Evolutionary conservation across 1,284 basidiomycete species (phyloP), one percentile per base, ranked within the genome.

Genomic region (Puccinia horiana): DNA sequence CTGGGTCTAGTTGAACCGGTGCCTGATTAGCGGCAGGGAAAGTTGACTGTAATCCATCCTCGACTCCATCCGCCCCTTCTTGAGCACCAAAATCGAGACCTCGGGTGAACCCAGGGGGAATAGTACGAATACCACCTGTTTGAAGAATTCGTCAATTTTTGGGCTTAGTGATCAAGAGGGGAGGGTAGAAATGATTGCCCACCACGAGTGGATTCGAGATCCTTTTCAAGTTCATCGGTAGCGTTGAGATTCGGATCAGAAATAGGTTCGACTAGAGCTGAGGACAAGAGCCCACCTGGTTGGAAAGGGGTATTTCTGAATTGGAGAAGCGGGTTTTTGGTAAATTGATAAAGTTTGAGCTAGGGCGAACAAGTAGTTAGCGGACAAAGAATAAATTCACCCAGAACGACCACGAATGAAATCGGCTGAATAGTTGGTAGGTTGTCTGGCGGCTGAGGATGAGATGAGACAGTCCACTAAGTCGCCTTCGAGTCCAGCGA

Each of bases 41-140:
- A 9, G 37, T 69, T n/a, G 47, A 70, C 40, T 75, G 47, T 20
- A 88, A 76, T 0, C 86, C 87, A 58, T 54, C 72, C 52, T 75
- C 47, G 16, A 18, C 72, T 37, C 84, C 84, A 3, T 91, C 86
- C 0, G 88, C 85, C 18, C 89, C 88, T 12, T 90, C 84, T 4
- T 69, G 76, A 2, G 83, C 91, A 8, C 90, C 89, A 78, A 93
- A 88, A 81, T 90, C 90, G 77, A 94, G 87, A 0, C 94, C 94
- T 83, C 88, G 84, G 8, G 85, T 85, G 83, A 89, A 88, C 20
- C 88, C 88, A 11, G 88, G 88, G 0, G 88, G 87, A 37, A 88
- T 85, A 6, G 87, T 87, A 14, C 86, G 85, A 35, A 88, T 86
- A 61, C 85, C 86, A 73, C 86, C 84, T 84, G 29, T 29, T 12